Percentiles rank a stretch among this genome's conserved stretches.
Conservation (phyloP, 2,329 filamentous ascomycete genomes). For the Hypomyces perniciosus region DNA sequence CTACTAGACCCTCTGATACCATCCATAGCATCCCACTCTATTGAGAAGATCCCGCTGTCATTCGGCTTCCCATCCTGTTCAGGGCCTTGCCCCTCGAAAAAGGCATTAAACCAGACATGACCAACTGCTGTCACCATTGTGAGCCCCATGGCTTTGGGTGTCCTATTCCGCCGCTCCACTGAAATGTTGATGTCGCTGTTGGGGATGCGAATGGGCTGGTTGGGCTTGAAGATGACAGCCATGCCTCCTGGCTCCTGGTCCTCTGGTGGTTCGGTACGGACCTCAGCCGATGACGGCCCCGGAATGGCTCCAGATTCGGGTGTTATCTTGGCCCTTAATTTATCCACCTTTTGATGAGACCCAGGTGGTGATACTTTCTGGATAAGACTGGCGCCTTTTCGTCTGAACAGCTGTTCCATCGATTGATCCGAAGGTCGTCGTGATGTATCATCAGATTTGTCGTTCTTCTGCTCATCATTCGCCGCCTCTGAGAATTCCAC, state of each 20-base stretch:
- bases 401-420: constrained; percentile 18
- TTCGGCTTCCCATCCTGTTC: constrained; percentile 61
- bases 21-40: constrained; percentile 68
- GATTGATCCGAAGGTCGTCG: neutral
- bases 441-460: neutral
- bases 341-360: constrained; percentile 17
- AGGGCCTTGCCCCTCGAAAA: constrained; percentile 77
- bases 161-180: constrained; percentile 78
- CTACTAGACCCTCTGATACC: constrained; percentile 85
- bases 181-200: constrained; percentile 87
- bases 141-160: constrained; percentile 68
- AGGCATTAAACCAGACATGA: constrained; percentile 95
- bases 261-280: constrained; percentile 18
- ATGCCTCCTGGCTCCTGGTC: constrained; percentile 56
- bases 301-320: constrained; percentile 3
- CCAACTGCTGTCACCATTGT: constrained; percentile 91
- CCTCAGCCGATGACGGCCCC: neutral
- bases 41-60: constrained; percentile 57
- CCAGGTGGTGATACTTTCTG: constrained; percentile 23
- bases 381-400: constrained; percentile 29
- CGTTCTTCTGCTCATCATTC: constrained; percentile 18
- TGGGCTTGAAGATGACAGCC: constrained; percentile 72
- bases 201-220: constrained; percentile 60
- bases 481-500: constrained; percentile 27
- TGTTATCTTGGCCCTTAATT: constrained; percentile 18